These are phyloP conservation scores for Microstegium vimineum DNA, from an alignment of 176 grass and related monocot genomes.

Conservation along the genomic window DNA sequence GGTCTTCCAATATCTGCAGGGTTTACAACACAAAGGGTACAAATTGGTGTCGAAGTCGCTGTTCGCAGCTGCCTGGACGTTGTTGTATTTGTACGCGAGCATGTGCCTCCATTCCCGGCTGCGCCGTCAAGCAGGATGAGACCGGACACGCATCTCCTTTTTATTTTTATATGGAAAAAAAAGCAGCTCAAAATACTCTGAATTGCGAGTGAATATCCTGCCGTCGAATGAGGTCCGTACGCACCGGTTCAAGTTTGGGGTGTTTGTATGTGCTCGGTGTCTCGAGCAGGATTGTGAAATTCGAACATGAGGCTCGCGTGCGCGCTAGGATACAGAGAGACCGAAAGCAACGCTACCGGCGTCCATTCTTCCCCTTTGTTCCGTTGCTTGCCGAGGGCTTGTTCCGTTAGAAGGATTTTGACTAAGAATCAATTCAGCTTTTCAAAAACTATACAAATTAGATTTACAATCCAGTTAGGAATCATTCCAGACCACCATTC, in stretches of 20 bases:
- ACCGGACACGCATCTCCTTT: no score
- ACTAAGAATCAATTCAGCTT: no score
- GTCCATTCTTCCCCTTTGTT: neutral
- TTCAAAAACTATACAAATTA: no score
- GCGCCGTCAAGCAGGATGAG: neutral
- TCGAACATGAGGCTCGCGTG: neutral
- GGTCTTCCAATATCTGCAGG: neutral
- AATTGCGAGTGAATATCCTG: neutral
- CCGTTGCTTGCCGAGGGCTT: no score
- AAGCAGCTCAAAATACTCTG: neutral
- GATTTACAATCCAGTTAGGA: no score
- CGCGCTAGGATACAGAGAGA: neutral
- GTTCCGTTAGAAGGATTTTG: no score
- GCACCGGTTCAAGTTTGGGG: neutral
- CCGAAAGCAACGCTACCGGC: neutral
- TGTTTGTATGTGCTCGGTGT: neutral
- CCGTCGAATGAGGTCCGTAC: neutral
- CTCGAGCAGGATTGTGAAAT: neutral
- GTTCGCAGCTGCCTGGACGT: neutral
- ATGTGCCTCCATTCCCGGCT: neutral
- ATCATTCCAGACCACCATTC: no score
- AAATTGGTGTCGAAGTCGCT: neutral
- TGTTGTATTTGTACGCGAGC: neutral
- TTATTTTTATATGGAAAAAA: neutral
- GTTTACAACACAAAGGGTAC: neutral